phyloP scores from a whole-genome alignment of 768 basidiomycete genomes.

The Hericium erinaceus region DNA sequence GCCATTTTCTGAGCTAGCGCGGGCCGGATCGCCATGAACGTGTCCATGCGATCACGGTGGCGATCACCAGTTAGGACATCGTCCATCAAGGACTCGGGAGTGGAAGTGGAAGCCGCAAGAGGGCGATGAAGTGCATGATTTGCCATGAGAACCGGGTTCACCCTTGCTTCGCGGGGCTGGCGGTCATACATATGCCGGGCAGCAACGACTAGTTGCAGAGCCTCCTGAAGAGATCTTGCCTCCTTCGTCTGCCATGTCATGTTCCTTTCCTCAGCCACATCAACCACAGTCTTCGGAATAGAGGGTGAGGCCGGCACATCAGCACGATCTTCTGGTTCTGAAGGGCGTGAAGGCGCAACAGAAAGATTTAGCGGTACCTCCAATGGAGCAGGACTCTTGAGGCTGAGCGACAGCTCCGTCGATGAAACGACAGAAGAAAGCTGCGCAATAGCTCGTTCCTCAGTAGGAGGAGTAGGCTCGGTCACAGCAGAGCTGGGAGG shows the following conservation, averaged over 20 bases:
- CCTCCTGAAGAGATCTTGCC: slow-evolving; percentile 37
- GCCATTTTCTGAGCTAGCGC: slow-evolving; percentile 47
- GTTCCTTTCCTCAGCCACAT: neutral
- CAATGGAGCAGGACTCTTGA: slow-evolving; percentile 15
- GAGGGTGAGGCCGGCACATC: slow-evolving; percentile 2
- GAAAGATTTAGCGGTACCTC: slow-evolving; percentile 19
- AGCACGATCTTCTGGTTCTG: slow-evolving; percentile 5
- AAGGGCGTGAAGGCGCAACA: slow-evolving; percentile 9
- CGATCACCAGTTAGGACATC: slow-evolving; percentile 35
- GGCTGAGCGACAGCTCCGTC: slow-evolving; percentile 4
- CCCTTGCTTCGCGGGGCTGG: slow-evolving; percentile 52
- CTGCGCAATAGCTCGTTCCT: no score
- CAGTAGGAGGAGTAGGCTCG: no score
- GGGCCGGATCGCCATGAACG: slow-evolving; percentile 32
- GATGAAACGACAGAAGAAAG: slow-evolving; percentile 4
- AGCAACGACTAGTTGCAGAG: slow-evolving; percentile 53
- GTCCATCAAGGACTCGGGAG: slow-evolving; percentile 35
- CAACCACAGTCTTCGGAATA: neutral
- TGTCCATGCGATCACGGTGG: slow-evolving; percentile 25
- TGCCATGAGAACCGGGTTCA: slow-evolving; percentile 52
- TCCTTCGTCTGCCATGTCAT: slow-evolving; percentile 2
- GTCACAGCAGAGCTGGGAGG: no score
- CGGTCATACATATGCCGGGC: slow-evolving; percentile 50
- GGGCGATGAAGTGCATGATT: slow-evolving; percentile 40
- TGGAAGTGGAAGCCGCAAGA: slow-evolving; percentile 18